Base-by-base conservation (phyloP, 2,329 filamentous ascomycete species). In the Tolypocladium nubicola region DNA sequence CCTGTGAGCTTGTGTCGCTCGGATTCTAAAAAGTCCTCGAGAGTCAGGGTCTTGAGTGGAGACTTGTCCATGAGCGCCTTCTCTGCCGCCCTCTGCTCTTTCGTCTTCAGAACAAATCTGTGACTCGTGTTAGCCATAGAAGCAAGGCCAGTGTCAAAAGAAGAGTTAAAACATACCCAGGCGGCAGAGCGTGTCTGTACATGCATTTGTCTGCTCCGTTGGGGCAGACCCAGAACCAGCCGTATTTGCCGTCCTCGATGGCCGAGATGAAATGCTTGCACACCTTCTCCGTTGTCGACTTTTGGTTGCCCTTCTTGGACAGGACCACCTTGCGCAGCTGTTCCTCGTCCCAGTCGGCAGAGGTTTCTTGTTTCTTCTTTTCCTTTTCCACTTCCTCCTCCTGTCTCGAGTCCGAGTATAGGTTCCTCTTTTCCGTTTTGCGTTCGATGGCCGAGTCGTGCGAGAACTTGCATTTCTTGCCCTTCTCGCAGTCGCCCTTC, bases 201-300 rank as follows among this genome's bases (percentile, higher is more conserved):
- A 94, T 97, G 88, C 94, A 99, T 75, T 96, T 90, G 70, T 99
- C 88, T 62, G 89, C 93, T 63, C 91, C 92, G 68, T 97, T 97
- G 52, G 94, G 94, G 81, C 94, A 99, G 59, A 85, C 81, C 94
- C 94, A 99, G 76, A 99, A 97, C 94, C 94, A 99, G 61, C 94
- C 94, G 68, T 99, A 99, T 75, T 97, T 99, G 67, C 91, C 89
- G 70, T 99, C 94, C 75, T 99, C 94, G 61, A 99, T 94, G 33
- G 94, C 94, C 64, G 92, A 87, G 70, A 97, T 94, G 72, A 99
- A 99, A 79, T 78, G 96, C 75, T 97, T 99, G 89, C 94, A 99
- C 64, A 99, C 94, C 76, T 97, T 99, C 71, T 99, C 94, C 52
- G 94, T 99, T 6, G 89, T 89, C 26, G 92, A 96, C 71, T 87